phyloP scores from a whole-genome alignment of 192 early-diverging fungal species.

The Coemansia reversa region DNA sequence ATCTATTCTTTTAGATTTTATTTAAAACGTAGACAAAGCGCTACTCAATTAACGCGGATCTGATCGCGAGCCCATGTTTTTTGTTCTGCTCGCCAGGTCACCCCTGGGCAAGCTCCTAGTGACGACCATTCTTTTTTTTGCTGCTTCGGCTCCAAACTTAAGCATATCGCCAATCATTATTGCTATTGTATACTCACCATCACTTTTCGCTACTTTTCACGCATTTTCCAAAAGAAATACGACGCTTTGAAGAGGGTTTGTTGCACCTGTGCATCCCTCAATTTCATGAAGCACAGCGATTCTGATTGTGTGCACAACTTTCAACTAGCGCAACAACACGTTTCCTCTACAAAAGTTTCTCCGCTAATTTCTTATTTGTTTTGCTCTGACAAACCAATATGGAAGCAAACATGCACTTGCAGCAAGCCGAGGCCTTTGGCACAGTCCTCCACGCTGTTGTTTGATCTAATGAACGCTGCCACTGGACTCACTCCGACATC shows the following conservation, averaged over 20 bases:
- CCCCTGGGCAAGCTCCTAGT: too few species aligned
- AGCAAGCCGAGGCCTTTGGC: background rate
- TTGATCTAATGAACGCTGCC: slow-evolving; percentile 12
- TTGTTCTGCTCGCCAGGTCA: background rate
- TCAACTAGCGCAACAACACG: slow-evolving; percentile 21
- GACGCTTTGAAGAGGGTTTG: background rate
- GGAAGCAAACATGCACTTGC: slow-evolving; percentile 22
- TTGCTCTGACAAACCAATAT: slow-evolving; percentile 20
- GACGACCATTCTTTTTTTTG: too few species aligned
- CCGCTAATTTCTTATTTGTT: slow-evolving; percentile 15
- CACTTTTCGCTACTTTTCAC: background rate
- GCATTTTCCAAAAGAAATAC: background rate
- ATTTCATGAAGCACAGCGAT: slow-evolving; percentile 35
- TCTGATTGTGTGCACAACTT: slow-evolving; percentile 36
- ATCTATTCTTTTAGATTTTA: too few species aligned
- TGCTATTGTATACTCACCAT: background rate
- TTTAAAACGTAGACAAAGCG: too few species aligned
- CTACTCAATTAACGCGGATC: background rate
- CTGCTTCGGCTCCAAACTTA: background rate
- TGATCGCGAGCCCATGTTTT: background rate
- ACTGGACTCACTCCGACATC: background rate
- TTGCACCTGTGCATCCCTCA: background rate
- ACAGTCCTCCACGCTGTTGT: background rate
- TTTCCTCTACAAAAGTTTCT: slow-evolving; percentile 2
- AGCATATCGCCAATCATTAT: background rate